These are phyloP conservation scores for Luffa aegyptiaca DNA, from an alignment of 306 rosid species.

Conservation along the genomic window DNA sequence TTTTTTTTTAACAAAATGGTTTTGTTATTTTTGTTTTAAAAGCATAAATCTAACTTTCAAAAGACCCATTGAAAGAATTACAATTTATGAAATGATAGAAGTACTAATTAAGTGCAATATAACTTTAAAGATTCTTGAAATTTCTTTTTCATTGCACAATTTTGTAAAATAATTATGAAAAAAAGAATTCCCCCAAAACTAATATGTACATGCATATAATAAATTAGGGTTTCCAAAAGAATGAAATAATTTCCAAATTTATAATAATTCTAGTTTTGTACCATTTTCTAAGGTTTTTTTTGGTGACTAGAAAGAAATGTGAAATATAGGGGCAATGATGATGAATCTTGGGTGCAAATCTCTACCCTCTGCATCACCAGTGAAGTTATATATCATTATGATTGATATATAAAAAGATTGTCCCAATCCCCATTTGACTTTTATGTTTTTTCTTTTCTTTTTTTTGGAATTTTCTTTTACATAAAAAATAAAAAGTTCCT, in stretches of 20 bases:
- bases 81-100: background rate
- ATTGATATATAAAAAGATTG: conserved; percentile 29
- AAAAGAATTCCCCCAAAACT: too few relatives aligned
- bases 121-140: background rate
- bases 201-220: too few relatives aligned
- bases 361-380: conserved; percentile 41
- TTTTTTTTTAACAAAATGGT: too few relatives aligned
- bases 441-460: background rate
- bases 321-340: conserved; percentile 52
- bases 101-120: background rate
- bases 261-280: too few relatives aligned
- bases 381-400: conserved; percentile 55
- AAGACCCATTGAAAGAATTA: too few relatives aligned
- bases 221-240: too few relatives aligned
- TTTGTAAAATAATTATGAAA: too few relatives aligned
- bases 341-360: conserved; percentile 82
- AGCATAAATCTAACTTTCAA: too few relatives aligned
- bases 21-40: too few relatives aligned
- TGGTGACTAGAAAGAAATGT: conserved; percentile 28
- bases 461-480: background rate
- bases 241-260: too few relatives aligned
- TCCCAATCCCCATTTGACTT: conserved; percentile 61
- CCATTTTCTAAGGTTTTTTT: conserved; percentile 36
- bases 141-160: background rate
- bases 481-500: background rate